Evolutionary conservation across 176 grass and related monocot species (phyloP), one percentile per base, ranked within the genome.

Genomic region (Bothriochloa decipiens): DNA sequence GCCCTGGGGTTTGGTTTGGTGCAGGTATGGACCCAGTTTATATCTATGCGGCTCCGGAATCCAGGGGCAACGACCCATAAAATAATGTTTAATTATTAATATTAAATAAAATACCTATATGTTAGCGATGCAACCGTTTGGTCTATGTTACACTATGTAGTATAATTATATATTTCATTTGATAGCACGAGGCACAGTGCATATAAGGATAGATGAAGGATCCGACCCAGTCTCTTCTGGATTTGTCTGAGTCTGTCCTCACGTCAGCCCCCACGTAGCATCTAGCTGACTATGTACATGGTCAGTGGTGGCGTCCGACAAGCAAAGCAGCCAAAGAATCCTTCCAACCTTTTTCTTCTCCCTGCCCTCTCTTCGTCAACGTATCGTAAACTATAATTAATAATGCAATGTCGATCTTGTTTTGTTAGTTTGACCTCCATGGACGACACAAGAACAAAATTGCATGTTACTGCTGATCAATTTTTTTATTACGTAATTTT

Each of bases 271-370:
- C 15, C 4, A 74, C 72, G 72, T 74, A 74, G 26, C 43, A 29
- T 73, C 42, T 0, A 6, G 70, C 70, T 3, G 70, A 47, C 70
- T n/a, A 29, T 74, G 42, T 74, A 29, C 25, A 49, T 74, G 71
- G 71, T 74, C 71, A 74, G 71, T 29, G 71, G 71, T 8, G 42
- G 71, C 42, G 71, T 49, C 71, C 4, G 42, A 18, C 71, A 74
- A 49, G 71, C 71, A 74, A 74, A 29, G 23, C 9, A 70, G 35
- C 3, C 10, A 36, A 11, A 46, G 39, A 15, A 73, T 27, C 13
- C n/a, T 27, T 49, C 42, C 14, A 28, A 3, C 42, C 7, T 28
- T 49, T 49, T 73, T 49, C 70, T 16, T 73, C 70, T 28, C 42
- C 70, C 23, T 47, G 14, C 23, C 0, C 16, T 70, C 17, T 12